Base-by-base conservation (phyloP, 2,329 filamentous ascomycete genomes). In the Chaetomiaceae sp. region DNA sequence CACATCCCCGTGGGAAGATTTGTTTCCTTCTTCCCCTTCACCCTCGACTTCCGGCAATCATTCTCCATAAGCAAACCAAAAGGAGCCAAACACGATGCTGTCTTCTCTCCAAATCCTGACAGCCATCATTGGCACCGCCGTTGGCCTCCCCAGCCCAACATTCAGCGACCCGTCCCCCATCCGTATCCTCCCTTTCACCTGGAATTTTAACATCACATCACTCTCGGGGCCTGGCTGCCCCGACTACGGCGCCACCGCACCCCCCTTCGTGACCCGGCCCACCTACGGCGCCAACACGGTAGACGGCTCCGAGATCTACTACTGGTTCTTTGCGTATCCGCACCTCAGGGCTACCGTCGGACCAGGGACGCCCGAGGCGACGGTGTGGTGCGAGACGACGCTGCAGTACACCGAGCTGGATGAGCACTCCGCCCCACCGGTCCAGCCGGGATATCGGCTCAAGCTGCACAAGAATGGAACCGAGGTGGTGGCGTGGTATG, bases 251-350 rank as follows among this genome's bases (percentile, higher is more conserved):
- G 10, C n/a, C 3, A 13, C 21, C 5, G 14, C 5, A 2, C 5
- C 10, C 2, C n/a, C 27, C 16, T 44, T 5, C 38, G 12, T 19
- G 3, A 47, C 50, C 13, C 44, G 50, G 7, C 44, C 50, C 3
- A 48, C 44, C 21, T 52, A 21, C 13, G 50, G 50, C 50, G 20
- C 23, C 13, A 52, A 52, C 50, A 52, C 50, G 10, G 50, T 52
- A 12, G 50, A 52, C 25, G 50, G 50, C n/a, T 48, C 44, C 38
- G 50, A 52, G 50, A 52, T 52, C 38, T 52, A 52, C 50, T 52
- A 52, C 44, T 52, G 50, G 50, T 31, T 44, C 34, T 52, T 48
- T 19, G 50, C 44, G 9, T 52, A 52, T 39, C 50, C 50, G 6
- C 39, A 42, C 34, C 16, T 52, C 14, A 31, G 31, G 31, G 31